Evolutionary conservation across 2,329 filamentous ascomycete genomes (phyloP), one percentile per base, ranked within the genome.

Genomic region (Fusarium cyanostomum): DNA sequence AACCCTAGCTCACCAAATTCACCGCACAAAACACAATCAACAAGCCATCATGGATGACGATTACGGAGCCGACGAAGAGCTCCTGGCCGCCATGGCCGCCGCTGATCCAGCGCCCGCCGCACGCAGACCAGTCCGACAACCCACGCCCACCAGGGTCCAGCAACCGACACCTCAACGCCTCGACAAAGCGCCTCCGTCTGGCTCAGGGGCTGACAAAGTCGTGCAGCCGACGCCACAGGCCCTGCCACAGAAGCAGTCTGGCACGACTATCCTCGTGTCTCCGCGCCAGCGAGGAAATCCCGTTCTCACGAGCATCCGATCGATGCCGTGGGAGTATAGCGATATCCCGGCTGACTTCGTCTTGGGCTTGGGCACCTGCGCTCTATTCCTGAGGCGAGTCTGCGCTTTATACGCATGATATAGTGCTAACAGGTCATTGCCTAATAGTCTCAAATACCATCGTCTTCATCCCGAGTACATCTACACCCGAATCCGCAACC

Each of bases 391-490:
- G 37, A 96, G 81, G 81, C 81, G 43, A 37, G 67, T 8, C 5
- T 7, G 8, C 15, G 3, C 3, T 28, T 13, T 34, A 15, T 8
- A 9, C 18, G 18, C 31, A 26, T 21, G 4, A 5, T 11, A n/a
- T 26, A n/a, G 9, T 52, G 3, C 53, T 64, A 15, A 66, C 30
- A 2, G 16, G 8, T 1, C 27, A 15, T n/a, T 42, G n/a, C n/a
- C 13, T 33, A 5, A 21, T 53, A 84, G 92, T 43, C 85, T 99
- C 52, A 99, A 98, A 77, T 99, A 99, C 77, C 95, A 99, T 77
- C 92, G 94, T 26, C 84, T 99, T 49, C 95, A 99, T 73, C 95
- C 95, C 1, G 95, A 99, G 78, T 99, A 99, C 80, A 92, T 99
- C 71, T 98, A 98, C 80, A 93, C 90, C 21, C 90, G 95, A 55